These are phyloP conservation scores for Geotrichum australiense DNA, from an alignment of 1,139 yeast species.

Conservation along the genomic window DNA sequence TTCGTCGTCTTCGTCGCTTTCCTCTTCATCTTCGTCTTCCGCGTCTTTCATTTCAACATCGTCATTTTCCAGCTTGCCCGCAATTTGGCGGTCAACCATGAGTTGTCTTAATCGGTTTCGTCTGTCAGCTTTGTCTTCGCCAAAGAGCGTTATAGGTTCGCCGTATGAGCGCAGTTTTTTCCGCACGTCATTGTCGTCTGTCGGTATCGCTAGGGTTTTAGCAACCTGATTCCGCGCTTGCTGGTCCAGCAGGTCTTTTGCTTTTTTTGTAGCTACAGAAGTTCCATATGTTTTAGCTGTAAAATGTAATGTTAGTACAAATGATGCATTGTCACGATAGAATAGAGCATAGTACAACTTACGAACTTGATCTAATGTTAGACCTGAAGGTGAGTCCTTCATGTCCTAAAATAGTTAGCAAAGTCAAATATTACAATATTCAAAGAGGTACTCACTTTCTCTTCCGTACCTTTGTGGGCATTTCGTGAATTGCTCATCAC, in stretches of 20 bases:
- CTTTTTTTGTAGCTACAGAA: conserved; percentile 17
- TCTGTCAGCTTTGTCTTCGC: conserved; percentile 57
- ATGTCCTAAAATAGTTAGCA: conserved; percentile 12
- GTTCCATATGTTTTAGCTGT: conserved; percentile 14
- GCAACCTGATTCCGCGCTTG: conserved; percentile 23
- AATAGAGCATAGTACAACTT: conserved; percentile 7
- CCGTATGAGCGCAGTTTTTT: conserved; percentile 42
- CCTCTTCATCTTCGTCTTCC: conserved; percentile 30
- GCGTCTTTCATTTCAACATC: conserved; percentile 28
- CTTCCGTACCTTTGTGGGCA: too few relatives aligned
- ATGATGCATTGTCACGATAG: too few relatives aligned
- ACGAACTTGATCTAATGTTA: conserved; percentile 18
- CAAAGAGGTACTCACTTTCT: too few relatives aligned
- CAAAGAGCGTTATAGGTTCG: conserved; percentile 53
- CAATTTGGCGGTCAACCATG: conserved; percentile 28
- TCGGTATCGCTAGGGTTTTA: conserved; percentile 43
- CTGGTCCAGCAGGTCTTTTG: conserved; percentile 25
- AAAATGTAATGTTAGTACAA: conserved; percentile 3
- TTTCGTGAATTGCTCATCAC: too few relatives aligned
- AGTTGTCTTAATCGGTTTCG: conserved; percentile 49
- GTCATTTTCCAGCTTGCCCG: conserved; percentile 23
- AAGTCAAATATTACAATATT: neutral
- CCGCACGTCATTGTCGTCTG: conserved; percentile 57
- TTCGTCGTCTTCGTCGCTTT: conserved; percentile 41
- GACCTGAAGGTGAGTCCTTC: conserved; percentile 11